Base-by-base conservation (phyloP, 139 green algal genomes). In the Nannochloris sp. region DNA sequence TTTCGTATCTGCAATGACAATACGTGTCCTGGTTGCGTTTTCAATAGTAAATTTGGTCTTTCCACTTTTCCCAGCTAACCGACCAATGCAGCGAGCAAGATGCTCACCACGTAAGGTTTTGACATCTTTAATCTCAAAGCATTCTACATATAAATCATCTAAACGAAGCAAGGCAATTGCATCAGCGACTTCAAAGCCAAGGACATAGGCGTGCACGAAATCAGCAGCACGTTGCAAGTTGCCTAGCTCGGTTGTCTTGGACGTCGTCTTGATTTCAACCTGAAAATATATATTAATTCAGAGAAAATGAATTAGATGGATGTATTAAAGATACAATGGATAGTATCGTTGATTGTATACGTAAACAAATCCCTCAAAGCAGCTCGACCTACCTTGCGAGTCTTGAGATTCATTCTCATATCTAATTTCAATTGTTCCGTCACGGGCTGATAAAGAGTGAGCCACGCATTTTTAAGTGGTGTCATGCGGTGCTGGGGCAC, bases 31-130 rank as follows among this genome's bases (percentile, higher is more conserved):
- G 15, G 94, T 97, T 3, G 92, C 81, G 67, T 99, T 99, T 80
- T 99, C 94, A 33, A 99, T 96, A 4, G 94, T 97, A 81, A 97
- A 99, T 72, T 96, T 97, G 32, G 95, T 99, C 85, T 97, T 98
- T 61, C 94, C 94, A 54, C 77, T 85, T 79, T 97, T 98, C 34
- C 95, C 95, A 3, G 93, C 86, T 25, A 98, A 58, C 0, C 93
- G 83, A 1, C 92, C 95, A 42, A 99, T 98, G 51, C 82, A 88
- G 3, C 95, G 75, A 2, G 92, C 95, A 48, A 99, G 60, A 78
- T 99, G 95, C 82, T 99, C 95, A 0, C 95, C 95, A 3, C 86
- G 68, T 60, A 99, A 69, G 13, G 95, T 99, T 83, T 98, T 97
- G 25, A 97, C 91, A 64, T 97, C 89, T 72, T 99, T 99, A 63